Conservation (phyloP, 768 basidiomycete genomes). For the Clathrus columnatus region DNA sequence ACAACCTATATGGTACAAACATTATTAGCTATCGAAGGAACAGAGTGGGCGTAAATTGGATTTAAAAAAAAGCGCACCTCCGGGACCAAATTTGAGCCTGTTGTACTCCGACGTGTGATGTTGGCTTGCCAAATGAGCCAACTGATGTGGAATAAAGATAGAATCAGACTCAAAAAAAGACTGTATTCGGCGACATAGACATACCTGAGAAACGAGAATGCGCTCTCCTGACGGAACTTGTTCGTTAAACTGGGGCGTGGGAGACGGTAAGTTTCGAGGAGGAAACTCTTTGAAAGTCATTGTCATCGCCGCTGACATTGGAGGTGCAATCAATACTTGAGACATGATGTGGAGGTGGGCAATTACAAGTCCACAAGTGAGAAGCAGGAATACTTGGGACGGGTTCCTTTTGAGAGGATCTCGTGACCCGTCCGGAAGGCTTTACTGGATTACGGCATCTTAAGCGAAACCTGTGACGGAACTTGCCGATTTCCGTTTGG, state of each 20-base stretch:
- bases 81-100: slow-evolving; percentile 54
- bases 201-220: slow-evolving; percentile 9
- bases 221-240: slow-evolving; percentile 2
- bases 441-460: not conserved
- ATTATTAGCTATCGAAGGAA: too few species aligned
- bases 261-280: not conserved
- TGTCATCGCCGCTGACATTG: slow-evolving; percentile 2
- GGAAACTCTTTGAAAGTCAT: not conserved
- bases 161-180: not conserved
- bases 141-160: slow-evolving; percentile 22
- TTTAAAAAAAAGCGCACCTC: slow-evolving; percentile 17
- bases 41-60: not conserved
- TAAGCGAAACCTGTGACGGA: not conserved
- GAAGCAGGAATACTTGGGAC: not conserved
- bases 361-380: too few species aligned
- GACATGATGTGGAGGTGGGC: not conserved
- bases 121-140: slow-evolving; percentile 58
- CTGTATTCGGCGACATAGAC: not conserved
- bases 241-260: not conserved
- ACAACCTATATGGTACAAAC: slow-evolving; percentile 48
- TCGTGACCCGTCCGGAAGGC: not conserved
- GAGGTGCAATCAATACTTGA: slow-evolving; percentile 3
- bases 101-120: slow-evolving; percentile 69
- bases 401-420: not conserved
- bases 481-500: not conserved